Base-by-base conservation (phyloP, 768 basidiomycete species). In the Trametes elegans region DNA sequence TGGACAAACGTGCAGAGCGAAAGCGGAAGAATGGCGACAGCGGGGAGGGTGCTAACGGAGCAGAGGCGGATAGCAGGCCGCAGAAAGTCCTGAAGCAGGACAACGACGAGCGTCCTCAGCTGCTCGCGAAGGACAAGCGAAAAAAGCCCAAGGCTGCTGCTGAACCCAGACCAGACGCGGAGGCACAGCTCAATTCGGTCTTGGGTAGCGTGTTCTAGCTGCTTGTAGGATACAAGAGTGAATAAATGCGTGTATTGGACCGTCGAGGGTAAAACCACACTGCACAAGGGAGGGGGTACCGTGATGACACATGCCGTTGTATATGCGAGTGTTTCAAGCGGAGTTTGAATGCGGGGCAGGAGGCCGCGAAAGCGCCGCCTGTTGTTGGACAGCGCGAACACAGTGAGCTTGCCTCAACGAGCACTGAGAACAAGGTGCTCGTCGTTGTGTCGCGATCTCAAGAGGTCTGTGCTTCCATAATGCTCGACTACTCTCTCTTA, bases 401-500 rank as follows among this genome's bases (percentile, higher is more conserved):
- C 75, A 73, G 62, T 66, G 69, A 70, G 65, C 66, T 59, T 61
- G 64, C 65, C 71, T 71, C 68, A 71, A 55, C 68, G 67, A 71
- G 68, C 70, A 71, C 73, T 68, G 68, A 61, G 54, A 65, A 66
- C 69, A 45, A 45, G 64, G 68, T 69, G 66, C 62, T 64, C 64
- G 64, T 64, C 62, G 58, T 66, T 44, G 76, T 76, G 72, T 74
- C 73, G 57, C 62, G 76, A 75, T 72, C 76, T 63, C 79, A 84
- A 87, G 88, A 92, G 89, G 89, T 92, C 89, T 88, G 89, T 92
- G 81, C 85, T 85, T 64, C 84, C 84, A 81, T 84, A 82, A 90
- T 90, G 88, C 87, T 84, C 87, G 85, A 82, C 85, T 82, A 81
- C 82, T 76, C 76, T 78, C 80, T 77, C 75, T 78, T 71, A 66